Conservation (phyloP, 441 rosid genomes). For the Mallotus japonicus region DNA sequence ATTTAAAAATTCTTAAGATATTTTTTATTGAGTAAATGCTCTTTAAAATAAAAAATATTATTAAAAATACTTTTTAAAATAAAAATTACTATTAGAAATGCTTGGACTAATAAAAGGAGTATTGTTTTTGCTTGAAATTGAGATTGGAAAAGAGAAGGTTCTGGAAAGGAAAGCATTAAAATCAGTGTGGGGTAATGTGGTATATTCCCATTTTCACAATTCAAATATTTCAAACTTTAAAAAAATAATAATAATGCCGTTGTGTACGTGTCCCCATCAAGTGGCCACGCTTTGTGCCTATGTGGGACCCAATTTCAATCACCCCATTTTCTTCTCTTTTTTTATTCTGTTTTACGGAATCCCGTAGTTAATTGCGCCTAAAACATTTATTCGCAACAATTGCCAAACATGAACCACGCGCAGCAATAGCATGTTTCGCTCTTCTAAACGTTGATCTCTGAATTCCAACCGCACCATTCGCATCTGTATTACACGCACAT, state of each 20-base stretch:
- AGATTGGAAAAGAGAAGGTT: no score
- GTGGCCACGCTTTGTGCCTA: background rate
- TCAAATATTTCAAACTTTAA: background rate
- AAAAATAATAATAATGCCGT: background rate
- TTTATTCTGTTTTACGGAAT: background rate
- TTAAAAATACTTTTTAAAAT: no score
- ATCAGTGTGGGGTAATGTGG: no score
- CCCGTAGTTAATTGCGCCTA: slow-evolving; percentile 7
- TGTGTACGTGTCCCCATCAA: background rate
- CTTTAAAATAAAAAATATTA: no score
- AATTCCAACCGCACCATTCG: background rate
- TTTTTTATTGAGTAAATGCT: no score
- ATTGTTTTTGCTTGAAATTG: no score
- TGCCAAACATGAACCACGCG: background rate
- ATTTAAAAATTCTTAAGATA: no score
- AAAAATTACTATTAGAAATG: no score
- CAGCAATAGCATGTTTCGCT: background rate
- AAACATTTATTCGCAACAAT: background rate
- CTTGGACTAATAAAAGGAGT: no score
- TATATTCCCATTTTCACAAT: background rate
- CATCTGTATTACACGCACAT: background rate
- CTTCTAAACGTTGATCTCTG: background rate
- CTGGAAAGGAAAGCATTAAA: no score
- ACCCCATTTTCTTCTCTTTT: background rate
- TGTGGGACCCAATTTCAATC: background rate